Evolutionary conservation across 2,329 filamentous ascomycete species (phyloP).

Genomic region (Trichoderma semiorbis): DNA sequence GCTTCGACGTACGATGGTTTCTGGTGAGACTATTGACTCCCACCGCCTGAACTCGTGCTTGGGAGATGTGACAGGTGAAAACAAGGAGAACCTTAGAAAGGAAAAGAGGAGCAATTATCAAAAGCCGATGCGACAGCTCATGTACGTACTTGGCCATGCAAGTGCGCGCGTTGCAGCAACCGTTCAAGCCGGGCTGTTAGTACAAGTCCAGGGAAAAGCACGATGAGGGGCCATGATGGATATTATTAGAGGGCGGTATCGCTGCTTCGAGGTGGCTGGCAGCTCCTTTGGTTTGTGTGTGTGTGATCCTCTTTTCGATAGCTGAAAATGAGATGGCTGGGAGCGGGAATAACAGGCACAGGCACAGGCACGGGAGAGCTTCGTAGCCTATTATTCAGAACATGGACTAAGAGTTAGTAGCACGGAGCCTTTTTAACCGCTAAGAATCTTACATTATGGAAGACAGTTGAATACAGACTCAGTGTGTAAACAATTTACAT

Average conservation of each 20-base stretch:
- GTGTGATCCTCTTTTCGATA: neutral
- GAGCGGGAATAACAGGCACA: neutral
- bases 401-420: neutral
- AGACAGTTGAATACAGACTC: neutral
- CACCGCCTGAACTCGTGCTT: neutral
- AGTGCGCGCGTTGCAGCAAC: conserved; percentile 7
- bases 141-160: conserved; percentile 1
- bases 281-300: neutral
- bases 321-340: conserved; percentile 13
- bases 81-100: neutral
- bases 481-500: neutral
- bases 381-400: neutral
- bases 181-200: neutral
- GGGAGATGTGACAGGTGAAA: neutral
- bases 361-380: neutral
- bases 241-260: conserved; percentile 1
- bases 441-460: neutral
- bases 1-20: neutral
- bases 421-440: neutral
- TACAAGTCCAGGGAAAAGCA: neutral
- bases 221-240: neutral
- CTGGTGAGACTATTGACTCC: neutral
- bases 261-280: conserved; percentile 5
- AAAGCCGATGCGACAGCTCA: conserved; percentile 4
- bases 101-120: neutral